A percentile compares a stretch with the other conserved stretches of the same genome.
Conservation (phyloP, 2,329 filamentous ascomycete genomes). For the Fusarium metavorans region DNA sequence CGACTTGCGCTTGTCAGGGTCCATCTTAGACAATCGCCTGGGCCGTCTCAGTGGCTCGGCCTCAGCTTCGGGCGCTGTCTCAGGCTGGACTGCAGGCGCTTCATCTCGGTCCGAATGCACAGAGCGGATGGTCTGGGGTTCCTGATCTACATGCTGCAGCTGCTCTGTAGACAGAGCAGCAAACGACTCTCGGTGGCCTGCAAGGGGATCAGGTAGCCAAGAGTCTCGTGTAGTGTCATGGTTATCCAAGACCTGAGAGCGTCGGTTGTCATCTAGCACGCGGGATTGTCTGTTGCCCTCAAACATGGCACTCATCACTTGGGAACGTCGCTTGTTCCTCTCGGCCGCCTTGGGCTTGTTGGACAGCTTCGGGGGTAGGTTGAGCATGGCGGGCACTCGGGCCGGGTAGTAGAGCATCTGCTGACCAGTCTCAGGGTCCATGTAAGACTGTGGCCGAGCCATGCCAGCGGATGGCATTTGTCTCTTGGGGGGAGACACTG, state of each 20-base stretch:
- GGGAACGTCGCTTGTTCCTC: conserved; percentile 78
- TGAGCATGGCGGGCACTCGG: conserved; percentile 92
- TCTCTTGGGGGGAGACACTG: conserved; percentile 40
- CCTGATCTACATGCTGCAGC: conserved; percentile 31
- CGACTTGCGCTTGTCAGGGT: conserved; percentile 50
- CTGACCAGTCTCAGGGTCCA: conserved; percentile 75
- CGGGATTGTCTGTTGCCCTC: conserved; percentile 45
- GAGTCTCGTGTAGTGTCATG: conserved; percentile 43
- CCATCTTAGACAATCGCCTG: conserved; percentile 49
- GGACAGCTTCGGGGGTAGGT: conserved; percentile 88
- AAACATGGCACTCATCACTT: conserved; percentile 74
- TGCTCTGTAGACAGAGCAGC: conserved; percentile 47
- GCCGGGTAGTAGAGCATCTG: conserved; percentile 96
- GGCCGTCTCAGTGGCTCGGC: conserved; percentile 48
- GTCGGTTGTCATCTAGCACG: conserved; percentile 29
- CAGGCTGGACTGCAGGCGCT: conserved; percentile 24
- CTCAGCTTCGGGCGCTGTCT: conserved; percentile 28
- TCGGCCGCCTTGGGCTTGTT: conserved; percentile 74
- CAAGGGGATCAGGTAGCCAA: conserved; percentile 62
- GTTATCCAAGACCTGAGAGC: conserved; percentile 19
- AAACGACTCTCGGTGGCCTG: conserved; percentile 53
- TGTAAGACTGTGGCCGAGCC: conserved; percentile 67
- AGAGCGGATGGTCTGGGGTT: conserved; percentile 32
- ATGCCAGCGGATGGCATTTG: conserved; percentile 42
- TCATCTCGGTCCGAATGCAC: conserved; percentile 31